A percentile compares a stretch with the other conserved stretches of the same genome.
These are phyloP conservation scores for Pythium sukuiense DNA, from an alignment of 352 stramenopile genomes.

Conservation along the genomic window DNA sequence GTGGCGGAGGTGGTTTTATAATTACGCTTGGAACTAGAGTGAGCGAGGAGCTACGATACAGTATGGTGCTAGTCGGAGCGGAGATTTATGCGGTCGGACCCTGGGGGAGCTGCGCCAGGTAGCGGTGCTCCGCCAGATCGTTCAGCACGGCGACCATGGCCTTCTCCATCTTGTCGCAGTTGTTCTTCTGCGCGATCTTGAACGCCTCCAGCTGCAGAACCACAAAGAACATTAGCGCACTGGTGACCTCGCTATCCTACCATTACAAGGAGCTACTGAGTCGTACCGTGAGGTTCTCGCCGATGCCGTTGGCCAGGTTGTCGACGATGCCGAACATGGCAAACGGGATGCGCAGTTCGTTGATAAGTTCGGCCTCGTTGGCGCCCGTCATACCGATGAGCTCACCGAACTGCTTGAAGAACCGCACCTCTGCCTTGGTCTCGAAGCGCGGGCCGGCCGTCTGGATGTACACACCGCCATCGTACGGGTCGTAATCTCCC, in stretches of 20 bases:
- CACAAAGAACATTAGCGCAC: neutral
- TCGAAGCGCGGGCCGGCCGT: slow-evolving; percentile 85
- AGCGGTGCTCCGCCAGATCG: slow-evolving; percentile 39
- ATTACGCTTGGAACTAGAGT: neutral
- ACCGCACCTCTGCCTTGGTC: slow-evolving; percentile 89
- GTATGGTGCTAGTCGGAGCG: neutral
- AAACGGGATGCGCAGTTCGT: slow-evolving; percentile 80
- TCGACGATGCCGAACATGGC: slow-evolving; percentile 89
- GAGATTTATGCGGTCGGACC: neutral
- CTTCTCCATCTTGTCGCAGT: slow-evolving; percentile 64
- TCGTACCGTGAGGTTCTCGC: slow-evolving; percentile 66
- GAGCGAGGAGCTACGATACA: neutral
- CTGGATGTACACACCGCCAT: slow-evolving; percentile 87
- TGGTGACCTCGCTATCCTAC: too few species aligned
- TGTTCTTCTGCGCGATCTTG: slow-evolving; percentile 75
- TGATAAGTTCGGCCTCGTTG: slow-evolving; percentile 86
- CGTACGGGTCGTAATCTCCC: slow-evolving; percentile 50
- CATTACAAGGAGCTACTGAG: neutral
- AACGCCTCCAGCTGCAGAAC: slow-evolving; percentile 57
- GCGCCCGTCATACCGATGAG: slow-evolving; percentile 89
- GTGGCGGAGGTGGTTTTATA: neutral
- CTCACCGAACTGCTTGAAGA: slow-evolving; percentile 85
- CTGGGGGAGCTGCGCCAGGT: slow-evolving; percentile 25
- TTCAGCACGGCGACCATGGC: slow-evolving; percentile 62
- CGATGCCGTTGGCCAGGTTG: slow-evolving; percentile 87